Evolutionary conservation across 139 green algal genomes (phyloP), one percentile per base, ranked within the genome.

Genomic region (Tetradesmus lagerheimii): DNA sequence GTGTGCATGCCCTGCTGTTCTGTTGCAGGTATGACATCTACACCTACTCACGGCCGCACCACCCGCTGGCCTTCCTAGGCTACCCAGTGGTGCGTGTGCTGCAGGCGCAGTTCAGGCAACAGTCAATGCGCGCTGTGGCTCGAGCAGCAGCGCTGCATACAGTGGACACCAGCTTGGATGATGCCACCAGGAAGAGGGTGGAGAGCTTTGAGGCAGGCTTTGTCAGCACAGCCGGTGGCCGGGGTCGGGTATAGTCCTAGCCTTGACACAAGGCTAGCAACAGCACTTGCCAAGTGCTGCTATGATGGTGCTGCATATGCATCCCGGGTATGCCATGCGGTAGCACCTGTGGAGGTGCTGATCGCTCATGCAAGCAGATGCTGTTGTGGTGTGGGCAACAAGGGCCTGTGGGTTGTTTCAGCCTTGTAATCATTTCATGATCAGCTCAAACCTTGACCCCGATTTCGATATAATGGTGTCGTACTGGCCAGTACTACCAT

Each of bases 61-160:
- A 95, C 75, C 92, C 93, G 1, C 79, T 96, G 27, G 91, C 94
- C 2, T 37, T 92, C 4, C 53, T 91, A 2, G 94, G 87, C 20
- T 97, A 94, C 87, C 95, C 95, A 0, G 75, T 97, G 0, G 92
- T 94, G n/a, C 87, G 93, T 11, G 57, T 88, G 31, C 92, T 94
- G 78, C 95, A 97, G 84, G 84, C 91, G 9, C 86, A 71, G 1
- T 96, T 96, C 45, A 80, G 50, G 16, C 20, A 67, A 34, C 86
- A 95, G 34, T 93, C 91, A 16, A 81, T 90, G 37, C 57, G 62
- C 11, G 75, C 80, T 3, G 43, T 94, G 0, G 71, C 74, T 5
- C 74, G 79, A 20, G 91, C 90, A 18, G 88, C 91, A 50, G 90
- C 85, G 41, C 29, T 83, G 31, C 45, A 34, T 11, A 64, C 80